Base-by-base conservation (phyloP, 2,329 filamentous ascomycete genomes). In the Penicillium fuscoglaucum region DNA sequence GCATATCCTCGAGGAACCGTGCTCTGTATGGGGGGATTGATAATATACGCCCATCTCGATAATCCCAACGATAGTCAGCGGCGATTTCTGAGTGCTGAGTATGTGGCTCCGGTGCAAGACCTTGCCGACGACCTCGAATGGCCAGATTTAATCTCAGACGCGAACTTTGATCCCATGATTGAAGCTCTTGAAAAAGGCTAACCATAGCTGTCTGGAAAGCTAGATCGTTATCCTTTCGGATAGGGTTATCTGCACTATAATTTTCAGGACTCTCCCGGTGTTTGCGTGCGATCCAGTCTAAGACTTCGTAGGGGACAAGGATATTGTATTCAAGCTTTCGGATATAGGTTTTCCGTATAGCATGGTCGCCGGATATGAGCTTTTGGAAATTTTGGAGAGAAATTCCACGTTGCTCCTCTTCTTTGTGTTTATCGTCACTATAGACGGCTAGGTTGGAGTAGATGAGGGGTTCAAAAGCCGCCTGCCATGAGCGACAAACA, bases 401-500 rank as follows among this genome's bases (percentile, higher is more conserved):
- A 41, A 62, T 28, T 15, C 37, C 13, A 21, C 55, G 47, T 26
- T 43, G 19, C 28, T 29, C 15, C n/a, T 39, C 44, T 26, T 49
- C 31, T 43, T 37, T 44, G 17, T 48, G 21, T 12, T 53, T 19
- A 33, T 58, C 55, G 7, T 55, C 57, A 31, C 63, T 63, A 21
- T 57, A 52, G 4, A 63, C 54, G 26, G 6, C 60, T 21, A 44
- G 41, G 33, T 21, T 35, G 26, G 44, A 55, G 55, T 63, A 65
- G 37, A 62, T 48, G 19, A 63, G 15, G 19, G 46, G 40, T 35
- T 62, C 59, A 48, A 62, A 65, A 2, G 52, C 46, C 19, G 41
- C 39, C 52, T 63, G 51, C 63, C 53, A 65, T 57, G 55, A 35
- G 35, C 57, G 61, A 45, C 59, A 63, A 50, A 65, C 61, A 37